Evolutionary conservation across 805 yeast species (phyloP).

Genomic region (Cyberlindnera suaveolens): DNA sequence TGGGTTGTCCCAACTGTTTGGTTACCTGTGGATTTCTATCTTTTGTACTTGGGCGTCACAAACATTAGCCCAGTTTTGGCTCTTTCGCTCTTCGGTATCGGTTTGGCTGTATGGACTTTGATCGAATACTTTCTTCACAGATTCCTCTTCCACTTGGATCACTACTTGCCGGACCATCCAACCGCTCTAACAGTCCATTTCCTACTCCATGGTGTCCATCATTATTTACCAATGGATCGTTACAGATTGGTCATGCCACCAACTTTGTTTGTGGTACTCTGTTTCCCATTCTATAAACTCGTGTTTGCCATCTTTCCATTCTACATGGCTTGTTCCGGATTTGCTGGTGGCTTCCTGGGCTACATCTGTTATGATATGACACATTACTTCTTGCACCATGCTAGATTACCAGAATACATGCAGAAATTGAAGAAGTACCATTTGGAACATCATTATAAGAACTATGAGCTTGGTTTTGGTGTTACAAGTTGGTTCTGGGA

Average conservation of each 20-base stretch:
- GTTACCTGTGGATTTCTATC: conserved; percentile 72
- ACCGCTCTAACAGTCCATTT: conserved; percentile 78
- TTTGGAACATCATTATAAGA: conserved; percentile 95
- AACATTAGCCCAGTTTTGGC: conserved; percentile 41
- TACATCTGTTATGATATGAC: conserved; percentile 87
- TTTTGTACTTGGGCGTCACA: conserved; percentile 53
- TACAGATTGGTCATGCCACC: conserved; percentile 96
- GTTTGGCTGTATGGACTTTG: conserved; percentile 90
- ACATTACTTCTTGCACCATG: conserved; percentile 93
- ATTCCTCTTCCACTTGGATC: conserved; percentile 88
- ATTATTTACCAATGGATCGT: conserved; percentile 95
- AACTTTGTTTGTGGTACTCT: conserved; percentile 62
- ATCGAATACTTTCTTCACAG: conserved; percentile 87
- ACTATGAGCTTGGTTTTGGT: conserved; percentile 95
- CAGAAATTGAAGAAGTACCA: conserved; percentile 84
- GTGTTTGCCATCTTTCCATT: conserved; percentile 76
- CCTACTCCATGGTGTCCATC: conserved; percentile 92
- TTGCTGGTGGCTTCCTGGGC: conserved; percentile 95
- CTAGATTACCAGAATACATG: conserved; percentile 67
- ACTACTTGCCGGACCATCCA: conserved; percentile 75
- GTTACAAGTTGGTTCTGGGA: conserved; percentile 96
- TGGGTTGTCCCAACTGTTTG: conserved; percentile 83
- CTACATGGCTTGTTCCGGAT: conserved; percentile 83
- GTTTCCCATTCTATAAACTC: conserved; percentile 73
- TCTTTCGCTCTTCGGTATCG: conserved; percentile 59